These are phyloP conservation scores for Rhynchosporium graminicola DNA, from an alignment of 2,329 filamentous ascomycete species.

Conservation along the genomic window DNA sequence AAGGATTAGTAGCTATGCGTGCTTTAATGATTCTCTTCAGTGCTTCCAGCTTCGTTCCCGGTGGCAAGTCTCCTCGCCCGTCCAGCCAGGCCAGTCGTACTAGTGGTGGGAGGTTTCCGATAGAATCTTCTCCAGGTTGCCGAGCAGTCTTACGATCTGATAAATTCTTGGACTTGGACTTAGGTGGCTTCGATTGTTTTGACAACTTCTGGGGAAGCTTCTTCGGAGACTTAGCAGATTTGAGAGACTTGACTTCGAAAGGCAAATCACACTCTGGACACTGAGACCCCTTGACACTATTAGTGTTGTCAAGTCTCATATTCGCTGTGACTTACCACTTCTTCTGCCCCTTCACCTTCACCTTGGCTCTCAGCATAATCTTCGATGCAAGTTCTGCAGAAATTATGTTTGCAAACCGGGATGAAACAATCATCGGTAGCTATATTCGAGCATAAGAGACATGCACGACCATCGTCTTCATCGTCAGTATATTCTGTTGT, in stretches of 20 bases:
- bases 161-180: background rate
- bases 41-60: conserved; percentile 42
- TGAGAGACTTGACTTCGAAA: background rate
- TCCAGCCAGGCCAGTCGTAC: conserved; percentile 16
- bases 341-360: background rate
- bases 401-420: background rate
- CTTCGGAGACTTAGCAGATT: background rate
- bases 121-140: conserved; percentile 6
- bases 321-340: background rate
- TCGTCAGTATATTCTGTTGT: background rate
- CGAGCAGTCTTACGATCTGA: background rate
- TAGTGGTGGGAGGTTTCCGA: background rate
- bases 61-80: conserved; percentile 34
- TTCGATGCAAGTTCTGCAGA: conserved; percentile 10
- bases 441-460: background rate
- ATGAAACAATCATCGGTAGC: background rate
- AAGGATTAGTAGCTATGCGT: conserved; percentile 44
- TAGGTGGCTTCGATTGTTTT: conserved; percentile 1
- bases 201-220: background rate
- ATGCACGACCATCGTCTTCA: background rate
- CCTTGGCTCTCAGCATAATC: background rate
- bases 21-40: conserved; percentile 37
- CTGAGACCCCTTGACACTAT: background rate
- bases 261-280: background rate
- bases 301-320: background rate